Base-by-base conservation (phyloP, 2,329 filamentous ascomycete species). In the Arthrobotrys entomopaga region DNA sequence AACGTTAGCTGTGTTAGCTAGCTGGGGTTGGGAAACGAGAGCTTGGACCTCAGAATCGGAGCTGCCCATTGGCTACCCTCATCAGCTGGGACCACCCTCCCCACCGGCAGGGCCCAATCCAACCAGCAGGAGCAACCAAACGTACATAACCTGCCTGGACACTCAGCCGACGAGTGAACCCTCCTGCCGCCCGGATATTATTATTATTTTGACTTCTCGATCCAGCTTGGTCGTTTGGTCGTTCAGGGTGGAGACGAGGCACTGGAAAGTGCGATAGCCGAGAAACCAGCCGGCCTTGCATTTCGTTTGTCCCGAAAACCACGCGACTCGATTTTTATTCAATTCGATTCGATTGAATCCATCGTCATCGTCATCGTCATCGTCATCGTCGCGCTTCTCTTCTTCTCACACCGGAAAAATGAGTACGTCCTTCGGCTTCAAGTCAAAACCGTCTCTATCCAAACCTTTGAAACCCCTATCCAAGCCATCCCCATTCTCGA, bases 391-490 rank as follows among this genome's bases (percentile, higher is more conserved):
- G 16, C 43, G 48, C 19, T 38, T 52, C 82, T 87, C 60, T 84
- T 84, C 19, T 86, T 85, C 77, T 46, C 16, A 15, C 42, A 13
- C 42, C 15, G 13, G 7, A n/a, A 89, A 88, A 58, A 84, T 91
- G 43, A 90, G 86, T 78, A 77, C 88, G 50, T 81, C 84, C 57
- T 89, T 88, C 79, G 91, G 89, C 80, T 79, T 84, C 42, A 76
- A 76, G 56, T 66, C 75, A 16, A 77, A 76, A 11, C 73, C 70
- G 1, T 82, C 81, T 64, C 81, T 81, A 71, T 81, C 84, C 1
- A 88, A 87, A 78, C 82, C 85, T 82, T 0, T 87, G 84, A 88
- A 86, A 79, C 82, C 85, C 0, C 84, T 87, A 75, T 88, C 91
- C 77, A 87, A 86, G 75, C 82, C 81, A 15, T 86, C 85, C 75